A percentile compares a stretch with the other conserved stretches of the same genome.
These are phyloP conservation scores for Plasmopara viticola DNA, from an alignment of 352 stramenopile species.

Conservation along the genomic window DNA sequence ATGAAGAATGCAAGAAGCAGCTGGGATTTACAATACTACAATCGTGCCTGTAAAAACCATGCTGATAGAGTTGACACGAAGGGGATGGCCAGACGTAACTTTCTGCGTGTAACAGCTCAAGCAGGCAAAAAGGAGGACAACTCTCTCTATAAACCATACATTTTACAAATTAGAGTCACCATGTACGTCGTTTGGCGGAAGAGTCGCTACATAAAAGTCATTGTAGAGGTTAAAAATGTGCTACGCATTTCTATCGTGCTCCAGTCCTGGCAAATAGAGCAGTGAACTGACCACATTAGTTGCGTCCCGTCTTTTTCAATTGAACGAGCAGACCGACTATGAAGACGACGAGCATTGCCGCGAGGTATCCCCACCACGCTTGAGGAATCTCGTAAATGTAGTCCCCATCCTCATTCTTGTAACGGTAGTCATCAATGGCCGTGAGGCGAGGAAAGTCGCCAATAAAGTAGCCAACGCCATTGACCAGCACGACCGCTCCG, in stretches of 20 bases:
- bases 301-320: slow-evolving; percentile 48
- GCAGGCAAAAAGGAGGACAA: no score
- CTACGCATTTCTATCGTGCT: slow-evolving; percentile 4
- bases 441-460: slow-evolving; percentile 40
- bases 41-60: no score
- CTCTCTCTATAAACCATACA: neutral
- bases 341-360: slow-evolving; percentile 38
- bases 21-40: no score
- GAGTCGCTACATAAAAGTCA: neutral
- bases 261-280: neutral
- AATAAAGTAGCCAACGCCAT: slow-evolving; percentile 58
- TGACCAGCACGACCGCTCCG: slow-evolving; percentile 34
- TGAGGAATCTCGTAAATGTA: slow-evolving; percentile 42
- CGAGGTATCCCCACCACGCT: slow-evolving; percentile 50
- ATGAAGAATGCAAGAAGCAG: no score
- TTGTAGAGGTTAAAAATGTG: slow-evolving; percentile 5
- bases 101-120: no score
- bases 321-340: slow-evolving; percentile 40
- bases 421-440: slow-evolving; percentile 33
- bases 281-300: slow-evolving; percentile 9
- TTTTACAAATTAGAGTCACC: neutral
- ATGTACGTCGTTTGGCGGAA: no score
- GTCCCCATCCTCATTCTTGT: slow-evolving; percentile 26
- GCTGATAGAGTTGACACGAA: no score
- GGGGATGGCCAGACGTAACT: no score